Base-by-base conservation (phyloP, 2,329 filamentous ascomycete species). In the Pseudogymnoascus sp. region DNA sequence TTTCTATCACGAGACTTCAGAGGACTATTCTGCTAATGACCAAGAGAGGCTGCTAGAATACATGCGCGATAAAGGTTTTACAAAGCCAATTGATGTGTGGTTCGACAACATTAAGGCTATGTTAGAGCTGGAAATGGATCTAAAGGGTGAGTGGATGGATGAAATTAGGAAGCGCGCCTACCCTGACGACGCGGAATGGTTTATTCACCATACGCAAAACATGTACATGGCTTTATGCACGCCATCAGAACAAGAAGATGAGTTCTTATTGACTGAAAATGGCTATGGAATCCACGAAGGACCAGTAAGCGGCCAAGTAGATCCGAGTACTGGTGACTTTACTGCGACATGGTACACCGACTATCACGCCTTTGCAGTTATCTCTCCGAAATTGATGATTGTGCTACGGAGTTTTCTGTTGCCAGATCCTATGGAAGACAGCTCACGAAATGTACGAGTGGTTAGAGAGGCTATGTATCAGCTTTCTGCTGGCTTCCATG, bases 181-280 rank as follows among this genome's bases (percentile, higher is more conserved):
- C 61, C 65, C 65, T 14, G 63, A 63, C 2, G 72, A 74, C 64
- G 72, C 70, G 2, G 54, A 50, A 30, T 70, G 68, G 70, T 69
- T 70, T 37, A 65, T 69, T 30, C 39, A 34, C 6, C 66, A 74
- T 65, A 62, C 65, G 4, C 64, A 71, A 41, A 18, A 8, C 2
- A 67, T 65, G 43, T 73, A 69, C 60, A 65, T 74, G 34, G 64
- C 70, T 1, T 63, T 74, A 22, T 72, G 70, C 59, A 70, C 67
- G 58, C 70, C 71, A 2, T 47, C 61, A 1, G 47, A 63, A 6
- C n/a, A 25, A 2, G 62, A 59, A 6, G 68, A 70, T 12, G 72
- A 74, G 62, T 74, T 73, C 47, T 25, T 74, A 14, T 63, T 74
- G 58, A 73, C 71, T 0, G 67, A 73, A 34, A 70, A 74, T 54